Conservation (phyloP, 2,329 filamentous ascomycete species). For the Lasiodiplodia theobromae region DNA sequence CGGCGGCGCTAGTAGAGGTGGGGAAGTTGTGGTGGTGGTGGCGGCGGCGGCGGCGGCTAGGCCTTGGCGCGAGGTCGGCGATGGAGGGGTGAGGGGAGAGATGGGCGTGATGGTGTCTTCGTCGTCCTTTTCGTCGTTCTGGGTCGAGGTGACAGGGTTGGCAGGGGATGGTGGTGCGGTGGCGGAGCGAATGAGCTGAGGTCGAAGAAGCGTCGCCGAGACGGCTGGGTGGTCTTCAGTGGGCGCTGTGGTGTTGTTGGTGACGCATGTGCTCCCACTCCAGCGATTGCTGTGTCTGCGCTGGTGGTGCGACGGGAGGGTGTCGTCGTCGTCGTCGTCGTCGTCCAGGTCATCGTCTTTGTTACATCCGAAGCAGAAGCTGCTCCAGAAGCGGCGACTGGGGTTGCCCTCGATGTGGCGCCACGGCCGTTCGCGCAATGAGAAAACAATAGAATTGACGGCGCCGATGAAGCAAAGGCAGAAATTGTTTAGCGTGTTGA, state of each 20-base stretch:
- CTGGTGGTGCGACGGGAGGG: too few species aligned
- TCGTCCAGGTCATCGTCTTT: not conserved
- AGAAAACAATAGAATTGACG: conserved; percentile 73
- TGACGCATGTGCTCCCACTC: conserved; percentile 4
- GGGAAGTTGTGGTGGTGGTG: not conserved
- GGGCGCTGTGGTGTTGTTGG: not conserved
- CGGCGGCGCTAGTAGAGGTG: not conserved
- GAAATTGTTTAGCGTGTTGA: conserved; percentile 63
- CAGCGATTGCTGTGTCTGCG: not conserved
- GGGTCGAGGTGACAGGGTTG: not conserved
- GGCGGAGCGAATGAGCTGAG: not conserved
- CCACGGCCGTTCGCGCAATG: conserved; percentile 75
- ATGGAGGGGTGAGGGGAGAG: not conserved
- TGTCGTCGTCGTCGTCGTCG: too few species aligned
- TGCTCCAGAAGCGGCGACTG: conserved; percentile 50
- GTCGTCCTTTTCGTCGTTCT: not conserved
- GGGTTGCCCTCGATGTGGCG: conserved; percentile 57
- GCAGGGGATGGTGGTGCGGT: not conserved
- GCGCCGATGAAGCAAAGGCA: conserved; percentile 71
- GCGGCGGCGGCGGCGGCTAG: not conserved
- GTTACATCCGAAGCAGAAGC: conserved; percentile 35
- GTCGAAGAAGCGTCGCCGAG: not conserved
- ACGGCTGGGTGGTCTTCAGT: not conserved
- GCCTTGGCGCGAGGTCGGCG: not conserved
- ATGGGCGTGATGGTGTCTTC: conserved; percentile 1